These are phyloP conservation scores for Ustanciosporium gigantosporum DNA, from an alignment of 1,284 basidiomycete genomes.

Conservation along the genomic window DNA sequence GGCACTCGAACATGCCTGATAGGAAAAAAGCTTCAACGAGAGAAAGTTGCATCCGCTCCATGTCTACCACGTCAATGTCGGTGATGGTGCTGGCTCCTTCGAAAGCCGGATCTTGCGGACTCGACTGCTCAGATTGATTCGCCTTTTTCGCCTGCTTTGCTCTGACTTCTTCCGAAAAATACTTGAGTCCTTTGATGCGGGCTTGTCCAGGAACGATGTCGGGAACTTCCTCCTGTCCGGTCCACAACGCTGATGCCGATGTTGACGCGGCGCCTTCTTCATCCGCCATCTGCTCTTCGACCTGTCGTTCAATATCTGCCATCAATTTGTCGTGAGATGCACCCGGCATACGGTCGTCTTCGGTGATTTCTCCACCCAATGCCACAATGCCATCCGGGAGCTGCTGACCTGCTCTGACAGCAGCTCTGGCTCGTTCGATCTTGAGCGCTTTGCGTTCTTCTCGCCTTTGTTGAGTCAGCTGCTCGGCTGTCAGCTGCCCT, in stretches of 20 bases:
- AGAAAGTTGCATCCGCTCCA: constrained; percentile 90
- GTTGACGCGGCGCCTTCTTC: constrained; percentile 15
- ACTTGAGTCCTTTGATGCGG: constrained; percentile 52
- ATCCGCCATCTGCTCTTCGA: constrained; percentile 39
- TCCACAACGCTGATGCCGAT: constrained; percentile 24
- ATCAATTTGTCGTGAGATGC: constrained; percentile 38
- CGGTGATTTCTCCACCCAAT: constrained; percentile 60
- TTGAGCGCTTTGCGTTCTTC: constrained; percentile 56
- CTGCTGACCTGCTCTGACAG: constrained; percentile 56
- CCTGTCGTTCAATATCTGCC: constrained; percentile 40
- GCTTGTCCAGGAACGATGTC: constrained; percentile 42
- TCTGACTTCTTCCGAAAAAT: constrained; percentile 47
- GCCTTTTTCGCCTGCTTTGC: constrained; percentile 31
- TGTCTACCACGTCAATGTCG: constrained; percentile 66
- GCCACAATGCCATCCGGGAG: constrained; percentile 54
- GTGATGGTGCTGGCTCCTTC: constrained; percentile 21
- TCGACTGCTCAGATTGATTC: constrained; percentile 2
- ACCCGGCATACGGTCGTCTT: constrained; percentile 44
- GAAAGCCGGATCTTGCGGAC: neutral
- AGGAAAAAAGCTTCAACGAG: constrained; percentile 92
- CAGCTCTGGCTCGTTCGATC: constrained; percentile 57
- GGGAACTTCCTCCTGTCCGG: constrained; percentile 44
- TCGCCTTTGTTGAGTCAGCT: constrained; percentile 54
- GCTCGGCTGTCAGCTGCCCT: constrained; percentile 54
- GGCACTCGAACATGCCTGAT: constrained; percentile 78